Base-by-base conservation (phyloP, 352 stramenopile species). In the Pythium rhizo-oryzae region DNA sequence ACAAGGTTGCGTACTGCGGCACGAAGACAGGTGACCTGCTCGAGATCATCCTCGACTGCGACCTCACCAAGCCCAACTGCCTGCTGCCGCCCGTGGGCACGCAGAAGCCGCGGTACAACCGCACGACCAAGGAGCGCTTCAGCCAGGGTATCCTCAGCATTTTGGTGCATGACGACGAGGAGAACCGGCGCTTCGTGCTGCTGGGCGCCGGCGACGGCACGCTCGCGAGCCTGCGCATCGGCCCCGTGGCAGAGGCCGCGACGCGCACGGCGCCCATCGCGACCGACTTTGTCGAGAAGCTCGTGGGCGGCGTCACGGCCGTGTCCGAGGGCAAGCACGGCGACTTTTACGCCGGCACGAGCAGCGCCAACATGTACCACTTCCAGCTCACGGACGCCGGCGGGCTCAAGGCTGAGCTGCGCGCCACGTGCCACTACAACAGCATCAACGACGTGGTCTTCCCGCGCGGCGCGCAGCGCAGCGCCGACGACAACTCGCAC, bases 11-110 rank as follows among this genome's bases (percentile, higher is more conserved):
- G 0, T 99, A 98, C 70, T 94, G 84, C 66, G 97, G 97, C 46
- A 99, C 96, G 35, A 97, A 96, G 69, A 99, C 97, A 0, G 97
- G 97, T 51, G 97, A 99, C 65, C 71, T 99, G 35, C 79, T 99
- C 30, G 94, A 98, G 68, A 97, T 99, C 76, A 86, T 91, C 53
- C 84, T 99, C 37, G 90, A 98, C 69, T 92, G 94, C 62, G 95
- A 98, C 77, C 80, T 97, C 55, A 98, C 97, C 64, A 97, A 97
- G 56, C 80, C 85, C 24, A 87, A 91, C 54, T 94, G 86, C 65
- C 70, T 92, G 13, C 84, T 93, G 57, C 86, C 84, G 25, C 83
- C 81, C 19, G 83, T 95, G 15, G 85, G 87, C 5, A 91, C 80
- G 18, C 82, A 92, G 53, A 95, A 92, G 71, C 87, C 87, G 35